Conservation (phyloP, 768 basidiomycete species). For the Pulveroboletus sp. region DNA sequence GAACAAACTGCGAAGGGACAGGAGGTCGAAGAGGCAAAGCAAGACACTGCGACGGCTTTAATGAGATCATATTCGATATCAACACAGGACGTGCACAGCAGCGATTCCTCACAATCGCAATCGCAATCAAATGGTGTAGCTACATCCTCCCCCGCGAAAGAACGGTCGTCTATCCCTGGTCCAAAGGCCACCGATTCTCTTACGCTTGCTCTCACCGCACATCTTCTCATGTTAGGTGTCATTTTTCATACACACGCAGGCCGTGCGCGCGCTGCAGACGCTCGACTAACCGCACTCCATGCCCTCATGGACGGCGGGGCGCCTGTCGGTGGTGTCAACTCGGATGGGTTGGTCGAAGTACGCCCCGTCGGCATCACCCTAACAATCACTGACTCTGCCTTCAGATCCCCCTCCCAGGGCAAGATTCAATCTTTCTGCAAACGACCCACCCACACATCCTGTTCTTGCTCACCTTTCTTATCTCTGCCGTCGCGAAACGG, state of each 20-base stretch:
- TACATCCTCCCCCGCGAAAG: constrained; percentile 2
- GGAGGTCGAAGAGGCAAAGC: constrained; percentile 10
- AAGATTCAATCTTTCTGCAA: constrained; percentile 49
- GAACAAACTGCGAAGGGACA: constrained; percentile 2
- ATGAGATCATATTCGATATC: constrained; percentile 31
- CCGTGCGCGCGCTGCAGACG: constrained; percentile 42
- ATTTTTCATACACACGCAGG: constrained; percentile 62
- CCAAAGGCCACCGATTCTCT: constrained; percentile 29
- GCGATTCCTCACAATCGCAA: constrained; percentile 18
- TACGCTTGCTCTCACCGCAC: constrained; percentile 45
- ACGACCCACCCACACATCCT: constrained; percentile 67
- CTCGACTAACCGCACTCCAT: constrained; percentile 57
- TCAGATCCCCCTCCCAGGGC: constrained; percentile 30
- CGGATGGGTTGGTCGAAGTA: constrained; percentile 40
- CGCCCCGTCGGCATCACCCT: constrained; percentile 18
- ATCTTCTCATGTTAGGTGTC: constrained; percentile 59
- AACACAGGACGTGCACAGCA: constrained; percentile 24
- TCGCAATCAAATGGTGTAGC: constrained; percentile 13
- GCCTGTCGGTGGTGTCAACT: constrained; percentile 33
- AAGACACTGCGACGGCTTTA: constrained; percentile 10
- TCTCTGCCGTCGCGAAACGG: constrained; percentile 63
- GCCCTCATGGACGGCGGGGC: constrained; percentile 61
- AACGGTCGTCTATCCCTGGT: neutral
- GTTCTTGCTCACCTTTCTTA: constrained; percentile 60
- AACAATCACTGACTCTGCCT: neutral